These are phyloP conservation scores for Rubia balearica DNA, from an alignment of 305 asterid genomes.

Conservation along the genomic window DNA sequence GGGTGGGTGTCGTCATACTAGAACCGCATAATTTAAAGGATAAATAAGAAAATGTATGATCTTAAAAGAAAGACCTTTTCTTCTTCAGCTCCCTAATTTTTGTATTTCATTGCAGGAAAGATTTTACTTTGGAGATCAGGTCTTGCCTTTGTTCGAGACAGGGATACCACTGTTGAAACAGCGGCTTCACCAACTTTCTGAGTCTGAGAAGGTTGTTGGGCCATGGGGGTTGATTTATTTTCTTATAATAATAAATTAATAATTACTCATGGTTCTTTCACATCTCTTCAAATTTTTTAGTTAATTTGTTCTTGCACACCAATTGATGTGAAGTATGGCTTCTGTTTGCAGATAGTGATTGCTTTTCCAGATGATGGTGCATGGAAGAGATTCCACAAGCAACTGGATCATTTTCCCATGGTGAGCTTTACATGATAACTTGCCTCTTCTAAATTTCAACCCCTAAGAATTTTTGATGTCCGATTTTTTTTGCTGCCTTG, in stretches of 20 bases:
- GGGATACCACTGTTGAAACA: conserved; percentile 88
- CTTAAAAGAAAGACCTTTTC: neutral
- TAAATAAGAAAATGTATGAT: neutral
- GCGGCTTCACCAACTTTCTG: conserved; percentile 73
- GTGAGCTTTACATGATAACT: conserved; percentile 29
- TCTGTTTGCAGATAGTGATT: conserved; percentile 58
- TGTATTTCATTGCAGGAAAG: conserved; percentile 59
- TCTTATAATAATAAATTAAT: neutral
- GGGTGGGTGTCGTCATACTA: neutral
- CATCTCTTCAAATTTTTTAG: neutral
- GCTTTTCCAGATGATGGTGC: conserved; percentile 99
- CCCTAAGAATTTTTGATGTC: neutral
- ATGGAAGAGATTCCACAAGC: conserved; percentile 98
- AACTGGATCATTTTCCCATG: conserved; percentile 67
- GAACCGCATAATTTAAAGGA: neutral
- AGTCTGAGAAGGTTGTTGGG: conserved; percentile 49
- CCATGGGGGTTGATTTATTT: conserved; percentile 2
- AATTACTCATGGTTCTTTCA: neutral
- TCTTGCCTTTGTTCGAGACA: conserved; percentile 90
- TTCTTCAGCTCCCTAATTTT: neutral
- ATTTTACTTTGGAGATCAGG: conserved; percentile 82
- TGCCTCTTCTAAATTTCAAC: neutral
- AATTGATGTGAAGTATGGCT: conserved; percentile 1
- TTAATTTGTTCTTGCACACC: neutral
- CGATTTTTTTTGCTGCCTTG: neutral